phyloP scores from a whole-genome alignment of 129 eudicot genomes.

The Arctium minus region DNA sequence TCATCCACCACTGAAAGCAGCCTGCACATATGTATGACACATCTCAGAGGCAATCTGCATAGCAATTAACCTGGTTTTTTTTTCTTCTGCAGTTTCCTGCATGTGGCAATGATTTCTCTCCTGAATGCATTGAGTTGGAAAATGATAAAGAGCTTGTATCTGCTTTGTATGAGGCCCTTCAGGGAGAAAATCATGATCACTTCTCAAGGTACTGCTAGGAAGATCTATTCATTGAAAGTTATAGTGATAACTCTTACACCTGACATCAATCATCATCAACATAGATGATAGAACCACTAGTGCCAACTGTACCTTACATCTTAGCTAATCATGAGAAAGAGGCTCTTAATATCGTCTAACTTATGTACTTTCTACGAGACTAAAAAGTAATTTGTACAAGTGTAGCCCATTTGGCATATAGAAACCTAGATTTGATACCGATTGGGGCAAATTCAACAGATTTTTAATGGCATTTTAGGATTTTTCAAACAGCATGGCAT shows the following conservation, averaged over 20 bases:
- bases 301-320: not conserved
- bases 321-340: not conserved
- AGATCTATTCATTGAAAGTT: not conserved
- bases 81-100: constrained; percentile 69
- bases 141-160: constrained; percentile 60
- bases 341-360: not conserved
- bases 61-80: not conserved
- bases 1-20: not conserved
- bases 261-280: not conserved
- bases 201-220: constrained; percentile 45
- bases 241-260: not conserved
- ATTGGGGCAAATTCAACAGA: not conserved
- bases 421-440: not conserved
- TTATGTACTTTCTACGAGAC: not conserved
- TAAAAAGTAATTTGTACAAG: not conserved
- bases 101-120: constrained; percentile 54
- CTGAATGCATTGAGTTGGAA: constrained; percentile 55
- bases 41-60: not conserved
- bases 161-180: constrained; percentile 66
- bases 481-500: not conserved
- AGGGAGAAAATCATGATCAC: constrained; percentile 57
- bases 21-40: constrained; percentile 2
- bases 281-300: not conserved
- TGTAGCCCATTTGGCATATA: not conserved
- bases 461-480: not conserved